Evolutionary conservation across 2,329 filamentous ascomycete genomes (phyloP).

Genomic region (Ophiostoma sp.): DNA sequence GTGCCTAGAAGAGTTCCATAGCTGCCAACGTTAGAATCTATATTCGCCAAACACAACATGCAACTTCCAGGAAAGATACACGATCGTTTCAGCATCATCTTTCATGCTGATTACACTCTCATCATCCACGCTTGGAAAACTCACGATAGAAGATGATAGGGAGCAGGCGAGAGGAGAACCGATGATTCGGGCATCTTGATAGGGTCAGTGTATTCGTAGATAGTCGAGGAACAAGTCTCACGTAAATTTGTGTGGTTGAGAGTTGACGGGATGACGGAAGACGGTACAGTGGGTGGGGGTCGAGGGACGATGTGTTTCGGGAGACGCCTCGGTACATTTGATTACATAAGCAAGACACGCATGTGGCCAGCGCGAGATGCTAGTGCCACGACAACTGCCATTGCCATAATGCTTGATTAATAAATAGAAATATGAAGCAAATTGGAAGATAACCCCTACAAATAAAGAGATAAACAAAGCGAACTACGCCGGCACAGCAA

Average conservation of each 20-base stretch:
- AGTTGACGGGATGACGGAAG: neutral
- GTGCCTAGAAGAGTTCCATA: constrained; percentile 85
- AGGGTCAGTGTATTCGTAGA: neutral
- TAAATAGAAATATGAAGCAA: neutral
- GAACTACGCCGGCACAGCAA: no score
- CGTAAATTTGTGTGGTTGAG: neutral
- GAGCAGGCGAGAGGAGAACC: constrained; percentile 57
- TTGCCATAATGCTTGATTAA: neutral
- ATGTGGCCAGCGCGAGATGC: neutral
- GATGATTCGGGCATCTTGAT: constrained; percentile 43
- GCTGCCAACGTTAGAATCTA: constrained; percentile 40
- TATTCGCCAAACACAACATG: neutral
- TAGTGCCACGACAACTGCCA: neutral
- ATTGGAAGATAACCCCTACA: neutral
- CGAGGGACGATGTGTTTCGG: neutral
- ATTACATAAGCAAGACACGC: neutral
- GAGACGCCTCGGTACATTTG: neutral
- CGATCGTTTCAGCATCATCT: neutral
- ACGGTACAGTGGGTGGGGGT: neutral
- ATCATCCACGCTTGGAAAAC: constrained; percentile 22
- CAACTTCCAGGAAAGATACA: neutral
- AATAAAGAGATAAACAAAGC: no score
- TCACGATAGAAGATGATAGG: constrained; percentile 73
- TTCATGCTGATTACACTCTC: neutral
- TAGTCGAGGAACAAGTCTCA: neutral